Base-by-base conservation (phyloP, 2,329 filamentous ascomycete genomes). In the Sclerotinia borealis region DNA sequence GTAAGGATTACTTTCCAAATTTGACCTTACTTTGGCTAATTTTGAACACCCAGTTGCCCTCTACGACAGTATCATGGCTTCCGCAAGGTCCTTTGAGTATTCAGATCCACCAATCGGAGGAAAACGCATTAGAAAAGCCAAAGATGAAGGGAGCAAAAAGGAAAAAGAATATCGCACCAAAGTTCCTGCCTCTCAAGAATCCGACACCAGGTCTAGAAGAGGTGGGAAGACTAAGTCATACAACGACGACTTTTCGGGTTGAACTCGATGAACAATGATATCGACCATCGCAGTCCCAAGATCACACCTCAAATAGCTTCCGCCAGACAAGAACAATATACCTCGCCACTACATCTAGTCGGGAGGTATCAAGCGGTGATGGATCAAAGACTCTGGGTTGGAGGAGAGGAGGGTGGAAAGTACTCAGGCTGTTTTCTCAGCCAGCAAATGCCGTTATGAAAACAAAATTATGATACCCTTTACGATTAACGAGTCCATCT, bases 1-100 rank as follows among this genome's bases (percentile, higher is more conserved):
- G 84, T 86, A 69, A 76, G 83, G 51, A 19, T 17, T 25, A 19
- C 10, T 37, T 29, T 29, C 19, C 11, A 37, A 47, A 9, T 9
- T 47, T n/a, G 29, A 45, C 9, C 15, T 41, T 4, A 47, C 15
- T 19, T 34, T n/a, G n/a, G 22, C 45, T 41, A 31, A 55, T 5
- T 15, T 49, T 7, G 19, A 29, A 64, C 63, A 34, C 62, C 36
- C 13, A 47, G 29, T 19, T 31, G 37, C 70, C 61, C 45, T 72
- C 11, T 69, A 58, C 31, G 66, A 67, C 34, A 72, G 69, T 41
- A 68, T 72, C 27, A 66, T 59, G 31, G 68, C 66, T 7, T 66
- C 69, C 1, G 69, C 67, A 4, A 68, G 55, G 29, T 69, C 71
- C 1, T 73, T 73, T 49, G 45, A 54, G 49, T 37, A n/a, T 31